Evolutionary conservation across 1,284 basidiomycete genomes (phyloP), one percentile per base, ranked within the genome.

Genomic region (Volvariella surrecta): DNA sequence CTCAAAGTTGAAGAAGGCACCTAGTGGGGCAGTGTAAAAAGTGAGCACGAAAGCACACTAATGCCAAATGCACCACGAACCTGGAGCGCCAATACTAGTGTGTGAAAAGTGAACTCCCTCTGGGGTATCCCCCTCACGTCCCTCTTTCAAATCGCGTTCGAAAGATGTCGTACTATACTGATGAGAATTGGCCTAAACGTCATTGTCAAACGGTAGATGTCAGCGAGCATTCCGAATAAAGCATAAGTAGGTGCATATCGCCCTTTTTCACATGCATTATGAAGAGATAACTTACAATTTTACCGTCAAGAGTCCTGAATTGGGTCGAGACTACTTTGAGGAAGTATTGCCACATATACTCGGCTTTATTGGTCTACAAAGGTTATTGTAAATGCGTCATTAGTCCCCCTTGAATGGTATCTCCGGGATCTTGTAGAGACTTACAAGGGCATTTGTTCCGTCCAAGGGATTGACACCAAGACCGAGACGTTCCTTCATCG

Each of bases 271-370:
- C n/a, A n/a, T n/a, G n/a, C n/a, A n/a, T n/a, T n/a, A 19, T 39
- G 40, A 16, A n/a, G 39, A 19, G 28, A 32, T 42, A 17, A 41
- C 13, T n/a, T 15, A 18, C 66, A 76, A 32, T 57, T 86, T 85
- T 76, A 28, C 81, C 84, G 49, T 84, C 77, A n/a, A 94, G 67
- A 24, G 83, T 85, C 49, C 79, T 74, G 67, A 95, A 96, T 57
- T 86, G 82, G 1, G 92, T 97, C 4, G 89, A 91, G 28, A 97
- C 93, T 37, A 96, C 93, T 63, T 99, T 99, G 58, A 98, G 71
- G 78, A 97, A 98, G 66, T 98, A 95, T 57, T 92, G 90, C 74
- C 90, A 94, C 90, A 93, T 91, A 59, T 88, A 92, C 51, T 88
- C 74, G 21, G 83, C 66, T 62, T 80, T 78, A 48, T 58, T 62